Percentiles rank a stretch among this genome's conserved stretches.
Evolutionary conservation across 495 filamentous ascomycete genomes (phyloP).

Genomic region (Friedmanniomyces simplex): DNA sequence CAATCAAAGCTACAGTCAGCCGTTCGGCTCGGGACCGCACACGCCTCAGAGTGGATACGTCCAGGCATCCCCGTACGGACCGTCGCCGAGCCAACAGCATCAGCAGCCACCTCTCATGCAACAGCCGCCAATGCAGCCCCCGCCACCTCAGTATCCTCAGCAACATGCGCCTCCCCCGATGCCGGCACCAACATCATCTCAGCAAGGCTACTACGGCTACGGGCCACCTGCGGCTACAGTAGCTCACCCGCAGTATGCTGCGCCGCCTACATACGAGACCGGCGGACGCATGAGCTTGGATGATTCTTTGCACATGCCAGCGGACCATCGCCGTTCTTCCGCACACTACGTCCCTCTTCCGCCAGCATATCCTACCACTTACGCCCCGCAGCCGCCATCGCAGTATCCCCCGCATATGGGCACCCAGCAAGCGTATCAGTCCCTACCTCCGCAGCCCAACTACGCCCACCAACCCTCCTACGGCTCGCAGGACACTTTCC

Average conservation of each 20-base stretch:
- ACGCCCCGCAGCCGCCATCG: neutral
- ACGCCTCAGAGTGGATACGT: constrained; percentile 27
- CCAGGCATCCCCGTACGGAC: constrained; percentile 27
- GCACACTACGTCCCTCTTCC: neutral
- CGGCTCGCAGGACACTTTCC: constrained; percentile 8
- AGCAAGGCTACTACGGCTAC: constrained; percentile 20
- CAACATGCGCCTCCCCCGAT: constrained; percentile 18
- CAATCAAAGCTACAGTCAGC: constrained; percentile 27
- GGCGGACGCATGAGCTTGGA: constrained; percentile 7
- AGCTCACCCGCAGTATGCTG: constrained; percentile 7
- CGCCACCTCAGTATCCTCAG: constrained; percentile 21
- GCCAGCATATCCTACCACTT: neutral
- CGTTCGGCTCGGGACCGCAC: constrained; percentile 28
- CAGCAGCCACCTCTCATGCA: constrained; percentile 16
- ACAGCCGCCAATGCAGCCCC: constrained; percentile 29
- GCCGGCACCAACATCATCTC: constrained; percentile 4
- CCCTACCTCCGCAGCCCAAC: neutral
- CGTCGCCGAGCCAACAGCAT: constrained; percentile 20
- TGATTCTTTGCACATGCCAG: neutral
- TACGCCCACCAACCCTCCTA: neutral
- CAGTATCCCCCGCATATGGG: neutral
- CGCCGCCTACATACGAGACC: constrained; percentile 10
- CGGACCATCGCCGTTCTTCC: neutral
- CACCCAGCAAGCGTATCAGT: constrained; percentile 1
- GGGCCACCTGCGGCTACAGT: constrained; percentile 2